Evolutionary conservation across 139 green algal species (phyloP).

Genomic region (Helicosporidium sp.): DNA sequence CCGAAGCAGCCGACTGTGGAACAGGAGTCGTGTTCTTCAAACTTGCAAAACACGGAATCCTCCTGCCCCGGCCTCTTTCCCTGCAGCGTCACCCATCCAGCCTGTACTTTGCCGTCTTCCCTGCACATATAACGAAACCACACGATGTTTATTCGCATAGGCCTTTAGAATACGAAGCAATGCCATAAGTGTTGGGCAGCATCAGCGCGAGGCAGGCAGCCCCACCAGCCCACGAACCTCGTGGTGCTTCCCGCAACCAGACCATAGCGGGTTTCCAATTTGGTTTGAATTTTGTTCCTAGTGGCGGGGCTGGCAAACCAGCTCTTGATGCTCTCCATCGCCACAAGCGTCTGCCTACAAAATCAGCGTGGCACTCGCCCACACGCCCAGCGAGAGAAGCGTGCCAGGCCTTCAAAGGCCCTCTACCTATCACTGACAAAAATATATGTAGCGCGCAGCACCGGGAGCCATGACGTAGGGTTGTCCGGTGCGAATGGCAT

Average conservation of each 20-base stretch:
- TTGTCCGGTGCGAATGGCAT: too few relatives aligned
- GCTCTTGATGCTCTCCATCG: too few relatives aligned
- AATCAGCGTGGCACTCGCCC: too few relatives aligned
- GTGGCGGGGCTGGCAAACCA: too few relatives aligned
- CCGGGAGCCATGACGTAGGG: too few relatives aligned
- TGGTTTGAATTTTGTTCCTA: neutral
- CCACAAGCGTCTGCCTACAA: too few relatives aligned
- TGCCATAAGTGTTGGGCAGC: neutral
- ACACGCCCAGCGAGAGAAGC: too few relatives aligned
- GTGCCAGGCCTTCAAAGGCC: too few relatives aligned
- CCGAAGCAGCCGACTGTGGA: constrained; percentile 63
- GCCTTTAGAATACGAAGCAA: neutral
- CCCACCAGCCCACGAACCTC: neutral
- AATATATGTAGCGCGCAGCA: too few relatives aligned
- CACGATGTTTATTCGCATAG: neutral
- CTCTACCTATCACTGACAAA: too few relatives aligned
- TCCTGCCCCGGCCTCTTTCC: constrained; percentile 12
- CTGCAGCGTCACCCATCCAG: constrained; percentile 12
- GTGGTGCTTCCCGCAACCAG: neutral
- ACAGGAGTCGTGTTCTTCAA: constrained; percentile 4
- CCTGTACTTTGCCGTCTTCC: constrained; percentile 6
- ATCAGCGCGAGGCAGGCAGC: neutral
- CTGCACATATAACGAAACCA: constrained; percentile 1
- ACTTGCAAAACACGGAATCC: constrained; percentile 11
- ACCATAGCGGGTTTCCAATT: constrained; percentile 2